phyloP scores from a whole-genome alignment of 495 filamentous ascomycete species.

The Aspergillus egyptiacus region DNA sequence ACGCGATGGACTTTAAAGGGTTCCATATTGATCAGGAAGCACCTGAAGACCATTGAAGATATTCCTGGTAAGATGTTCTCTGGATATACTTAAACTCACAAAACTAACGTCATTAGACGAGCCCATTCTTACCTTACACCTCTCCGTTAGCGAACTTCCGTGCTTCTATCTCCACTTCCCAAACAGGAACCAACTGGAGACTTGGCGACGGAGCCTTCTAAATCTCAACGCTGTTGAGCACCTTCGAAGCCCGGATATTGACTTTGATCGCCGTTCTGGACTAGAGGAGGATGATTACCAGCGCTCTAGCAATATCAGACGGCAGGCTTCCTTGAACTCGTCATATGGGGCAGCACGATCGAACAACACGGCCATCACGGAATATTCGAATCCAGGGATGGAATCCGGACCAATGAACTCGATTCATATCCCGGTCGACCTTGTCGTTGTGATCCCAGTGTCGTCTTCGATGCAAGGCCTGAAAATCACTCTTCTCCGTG shows the following conservation, averaged over 20 bases:
- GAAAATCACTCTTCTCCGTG: conserved; percentile 93
- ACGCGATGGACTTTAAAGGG: conserved; percentile 88
- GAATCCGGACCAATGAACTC: conserved; percentile 52
- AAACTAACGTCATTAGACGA: conserved; percentile 50
- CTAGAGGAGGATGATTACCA: conserved; percentile 90
- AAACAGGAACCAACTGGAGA: conserved; percentile 75
- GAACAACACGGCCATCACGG: conserved; percentile 41
- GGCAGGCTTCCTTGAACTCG: conserved; percentile 82
- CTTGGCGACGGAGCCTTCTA: conserved; percentile 83
- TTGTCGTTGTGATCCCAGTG: conserved; percentile 95
- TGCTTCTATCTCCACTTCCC: conserved; percentile 94
- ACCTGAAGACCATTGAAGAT: conserved; percentile 84
- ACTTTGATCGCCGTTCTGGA: conserved; percentile 65
- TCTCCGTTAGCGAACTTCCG: conserved; percentile 92
- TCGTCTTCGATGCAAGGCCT: conserved; percentile 98
- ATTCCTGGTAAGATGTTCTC: conserved; percentile 37
- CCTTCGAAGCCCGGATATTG: conserved; percentile 64
- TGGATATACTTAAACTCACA: background rate
- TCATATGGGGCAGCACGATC: conserved; percentile 63
- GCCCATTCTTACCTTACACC: conserved; percentile 78
- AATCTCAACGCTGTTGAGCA: conserved; percentile 67
- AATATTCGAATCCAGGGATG: conserved; percentile 60
- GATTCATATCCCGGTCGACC: conserved; percentile 86
- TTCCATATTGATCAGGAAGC: conserved; percentile 97
- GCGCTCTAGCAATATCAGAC: conserved; percentile 61